Evolutionary conservation across 2,329 filamentous ascomycete species (phyloP).

Genomic region (Cordyceps cateniannulata): DNA sequence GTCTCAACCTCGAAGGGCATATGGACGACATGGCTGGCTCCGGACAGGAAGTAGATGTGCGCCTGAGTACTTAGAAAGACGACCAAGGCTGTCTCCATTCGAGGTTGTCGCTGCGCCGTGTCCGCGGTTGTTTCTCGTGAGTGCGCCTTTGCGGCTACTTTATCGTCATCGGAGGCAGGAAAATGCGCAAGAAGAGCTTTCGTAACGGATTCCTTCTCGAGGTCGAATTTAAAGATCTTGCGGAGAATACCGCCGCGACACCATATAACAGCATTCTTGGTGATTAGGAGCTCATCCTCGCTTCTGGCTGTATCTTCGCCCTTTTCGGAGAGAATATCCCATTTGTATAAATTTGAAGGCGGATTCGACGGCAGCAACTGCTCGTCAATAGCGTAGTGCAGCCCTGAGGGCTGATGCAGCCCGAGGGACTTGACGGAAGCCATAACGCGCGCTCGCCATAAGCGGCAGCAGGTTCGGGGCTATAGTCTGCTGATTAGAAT

Average conservation of each 20-base stretch:
- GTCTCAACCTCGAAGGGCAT: conserved; percentile 91
- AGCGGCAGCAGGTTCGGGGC: conserved; percentile 5
- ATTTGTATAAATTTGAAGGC: conserved; percentile 52
- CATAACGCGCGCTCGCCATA: conserved; percentile 52
- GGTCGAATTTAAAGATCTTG: conserved; percentile 77
- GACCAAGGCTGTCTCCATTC: conserved; percentile 65
- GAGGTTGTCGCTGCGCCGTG: conserved; percentile 14
- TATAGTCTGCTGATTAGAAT: background rate
- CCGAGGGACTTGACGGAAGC: conserved; percentile 86
- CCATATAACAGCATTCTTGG: conserved; percentile 76
- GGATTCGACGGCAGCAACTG: conserved; percentile 65
- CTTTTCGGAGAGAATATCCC: conserved; percentile 55
- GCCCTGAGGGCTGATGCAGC: conserved; percentile 77
- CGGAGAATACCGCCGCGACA: conserved; percentile 78
- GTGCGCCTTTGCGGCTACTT: conserved; percentile 11
- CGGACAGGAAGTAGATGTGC: conserved; percentile 85
- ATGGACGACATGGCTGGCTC: conserved; percentile 82
- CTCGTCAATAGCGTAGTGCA: conserved; percentile 78
- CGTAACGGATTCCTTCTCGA: conserved; percentile 79
- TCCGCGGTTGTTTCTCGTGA: conserved; percentile 10
- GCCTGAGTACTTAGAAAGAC: conserved; percentile 89
- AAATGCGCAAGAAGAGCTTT: conserved; percentile 85
- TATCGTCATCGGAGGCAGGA: conserved; percentile 43
- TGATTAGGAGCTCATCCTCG: conserved; percentile 77
- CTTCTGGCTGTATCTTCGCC: conserved; percentile 37